Evolutionary conservation across 805 yeast genomes (phyloP).

Genomic region (Kazachstania bromeliacearum): DNA sequence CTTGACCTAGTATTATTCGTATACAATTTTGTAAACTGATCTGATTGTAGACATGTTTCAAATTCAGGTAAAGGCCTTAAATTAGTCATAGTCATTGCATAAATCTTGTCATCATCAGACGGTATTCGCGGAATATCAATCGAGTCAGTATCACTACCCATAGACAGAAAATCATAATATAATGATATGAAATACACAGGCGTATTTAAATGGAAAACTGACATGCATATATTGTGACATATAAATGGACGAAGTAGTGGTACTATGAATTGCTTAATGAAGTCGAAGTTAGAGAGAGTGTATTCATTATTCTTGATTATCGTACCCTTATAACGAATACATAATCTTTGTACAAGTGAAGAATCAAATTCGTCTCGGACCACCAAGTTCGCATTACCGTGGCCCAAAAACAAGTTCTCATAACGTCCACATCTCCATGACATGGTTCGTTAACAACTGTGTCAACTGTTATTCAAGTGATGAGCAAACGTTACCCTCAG

Average conservation of each 20-base stretch:
- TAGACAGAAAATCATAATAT: background rate
- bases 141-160: background rate
- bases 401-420: slow-evolving; percentile 6
- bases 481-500: too few species aligned
- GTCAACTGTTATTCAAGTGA: too few species aligned
- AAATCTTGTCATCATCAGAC: slow-evolving; percentile 9
- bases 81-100: slow-evolving; percentile 15
- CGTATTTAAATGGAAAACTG: too few species aligned
- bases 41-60: slow-evolving; percentile 6
- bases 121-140: background rate
- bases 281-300: slow-evolving; percentile 13
- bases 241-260: slow-evolving; percentile 11
- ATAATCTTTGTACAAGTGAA: slow-evolving; percentile 15
- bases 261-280: slow-evolving; percentile 7
- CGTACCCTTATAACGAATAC: slow-evolving; percentile 13
- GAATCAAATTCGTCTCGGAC: slow-evolving; percentile 4
- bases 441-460: too few species aligned
- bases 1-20: background rate
- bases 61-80: slow-evolving; percentile 7
- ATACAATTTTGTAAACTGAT: slow-evolving; percentile 21
- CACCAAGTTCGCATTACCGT: slow-evolving; percentile 2
- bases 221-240: too few species aligned
- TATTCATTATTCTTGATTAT: slow-evolving; percentile 17
- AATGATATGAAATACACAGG: too few species aligned
- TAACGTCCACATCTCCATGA: too few species aligned